Conservation (phyloP, 2,329 filamentous ascomycete species). For the Xylariaceae sp. region DNA sequence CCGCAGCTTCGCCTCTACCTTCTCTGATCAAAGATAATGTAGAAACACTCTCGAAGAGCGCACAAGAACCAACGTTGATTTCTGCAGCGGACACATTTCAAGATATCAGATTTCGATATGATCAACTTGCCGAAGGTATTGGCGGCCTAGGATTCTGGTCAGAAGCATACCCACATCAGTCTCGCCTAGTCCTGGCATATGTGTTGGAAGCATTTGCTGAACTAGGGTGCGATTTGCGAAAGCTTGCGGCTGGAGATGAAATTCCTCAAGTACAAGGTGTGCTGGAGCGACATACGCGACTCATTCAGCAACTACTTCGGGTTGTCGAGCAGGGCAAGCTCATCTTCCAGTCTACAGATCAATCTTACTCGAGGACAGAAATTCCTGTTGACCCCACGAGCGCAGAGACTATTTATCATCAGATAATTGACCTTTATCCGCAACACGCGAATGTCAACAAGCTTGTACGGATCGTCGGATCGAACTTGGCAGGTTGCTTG, state of each 20-base stretch:
- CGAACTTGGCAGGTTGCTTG: conserved; percentile 20
- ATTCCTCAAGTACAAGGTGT: conserved; percentile 1
- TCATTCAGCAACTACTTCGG: conserved; percentile 8
- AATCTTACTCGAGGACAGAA: conserved; percentile 1
- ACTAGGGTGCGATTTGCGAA: conserved; percentile 2
- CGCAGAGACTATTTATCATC: conserved; percentile 11
- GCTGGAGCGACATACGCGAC: conserved; percentile 1
- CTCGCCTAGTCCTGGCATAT: conserved; percentile 6
- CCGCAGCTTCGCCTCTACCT: too few relatives aligned
- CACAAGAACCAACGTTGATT: background rate
- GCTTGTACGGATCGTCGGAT: conserved; percentile 19
- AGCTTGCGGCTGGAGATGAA: background rate
- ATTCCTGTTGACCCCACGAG: conserved; percentile 5
- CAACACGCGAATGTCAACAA: conserved; percentile 18
- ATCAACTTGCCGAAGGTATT: conserved; percentile 4
- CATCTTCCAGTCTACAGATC: background rate
- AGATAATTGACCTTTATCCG: conserved; percentile 7
- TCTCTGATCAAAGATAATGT: too few relatives aligned
- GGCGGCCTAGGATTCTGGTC: conserved; percentile 5
- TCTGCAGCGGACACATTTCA: conserved; percentile 2
- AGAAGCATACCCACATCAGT: conserved; percentile 5
- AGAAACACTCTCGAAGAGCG: background rate
- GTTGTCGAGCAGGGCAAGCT: conserved; percentile 12
- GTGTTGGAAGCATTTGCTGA: conserved; percentile 9
- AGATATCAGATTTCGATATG: conserved; percentile 5